Conservation (phyloP, 2,329 filamentous ascomycete species). For the Fusarium illudens region DNA sequence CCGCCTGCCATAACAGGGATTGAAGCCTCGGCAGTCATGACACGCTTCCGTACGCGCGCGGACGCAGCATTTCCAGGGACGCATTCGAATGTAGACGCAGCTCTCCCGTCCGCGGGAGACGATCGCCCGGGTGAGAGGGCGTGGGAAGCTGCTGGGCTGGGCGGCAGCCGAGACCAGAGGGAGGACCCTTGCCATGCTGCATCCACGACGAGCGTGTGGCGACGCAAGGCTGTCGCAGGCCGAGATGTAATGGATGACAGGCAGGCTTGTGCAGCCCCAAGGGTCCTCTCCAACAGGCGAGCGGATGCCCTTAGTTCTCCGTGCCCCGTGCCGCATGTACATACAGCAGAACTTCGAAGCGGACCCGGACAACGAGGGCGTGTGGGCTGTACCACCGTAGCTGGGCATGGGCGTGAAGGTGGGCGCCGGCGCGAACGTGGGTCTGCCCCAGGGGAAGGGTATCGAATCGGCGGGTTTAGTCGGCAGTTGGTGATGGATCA, state of each 20-base stretch:
- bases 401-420: background rate
- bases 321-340: background rate
- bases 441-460: conserved; percentile 33
- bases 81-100: conserved; percentile 8
- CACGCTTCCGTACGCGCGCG: conserved; percentile 33
- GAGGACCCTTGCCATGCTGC: conserved; percentile 14
- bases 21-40: conserved; percentile 31
- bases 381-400: conserved; percentile 16
- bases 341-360: background rate
- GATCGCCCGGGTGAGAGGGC: conserved; percentile 25
- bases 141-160: conserved; percentile 22
- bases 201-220: conserved; percentile 23
- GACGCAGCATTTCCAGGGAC: conserved; percentile 19
- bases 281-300: background rate
- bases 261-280: conserved; percentile 11
- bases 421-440: conserved; percentile 10
- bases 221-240: conserved; percentile 7
- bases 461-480: conserved; percentile 36
- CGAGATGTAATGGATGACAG: conserved; percentile 10
- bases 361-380: conserved; percentile 6
- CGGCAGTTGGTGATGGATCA: conserved; percentile 6
- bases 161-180: conserved; percentile 28
- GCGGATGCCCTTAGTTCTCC: background rate
- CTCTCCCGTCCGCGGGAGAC: conserved; percentile 26
- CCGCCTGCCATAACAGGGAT: conserved; percentile 24